These are phyloP conservation scores for Aspergillus intermedius DNA, from an alignment of 2,329 filamentous ascomycete species.

Conservation along the genomic window DNA sequence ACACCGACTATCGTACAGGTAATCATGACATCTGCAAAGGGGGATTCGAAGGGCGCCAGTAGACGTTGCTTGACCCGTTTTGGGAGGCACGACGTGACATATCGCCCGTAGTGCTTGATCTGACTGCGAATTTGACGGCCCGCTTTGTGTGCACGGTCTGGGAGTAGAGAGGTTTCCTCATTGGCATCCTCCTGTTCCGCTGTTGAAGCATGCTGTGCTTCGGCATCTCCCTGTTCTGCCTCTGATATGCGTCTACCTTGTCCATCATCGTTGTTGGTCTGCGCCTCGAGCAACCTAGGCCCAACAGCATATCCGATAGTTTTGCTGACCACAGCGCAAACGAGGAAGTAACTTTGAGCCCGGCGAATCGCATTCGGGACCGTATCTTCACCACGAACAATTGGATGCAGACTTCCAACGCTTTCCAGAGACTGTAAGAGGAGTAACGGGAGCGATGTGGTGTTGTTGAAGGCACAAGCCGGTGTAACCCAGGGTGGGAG, in stretches of 20 bases:
- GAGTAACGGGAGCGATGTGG: slow-evolving; percentile 48
- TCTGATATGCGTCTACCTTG: slow-evolving; percentile 8
- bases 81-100: slow-evolving; percentile 27
- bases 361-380: slow-evolving; percentile 47
- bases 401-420: slow-evolving; percentile 50
- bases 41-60: slow-evolving; percentile 35
- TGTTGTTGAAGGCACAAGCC: slow-evolving; percentile 53
- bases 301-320: slow-evolving; percentile 60
- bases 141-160: slow-evolving; percentile 22
- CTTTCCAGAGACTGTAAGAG: slow-evolving; percentile 47
- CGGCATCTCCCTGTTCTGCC: slow-evolving; percentile 1
- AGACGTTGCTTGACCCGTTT: slow-evolving; percentile 26
- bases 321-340: slow-evolving; percentile 59
- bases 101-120: slow-evolving; percentile 22
- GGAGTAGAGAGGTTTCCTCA: slow-evolving; percentile 49
- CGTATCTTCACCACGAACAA: slow-evolving; percentile 42
- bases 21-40: slow-evolving; percentile 57
- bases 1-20: slow-evolving; percentile 55
- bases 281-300: slow-evolving; percentile 46
- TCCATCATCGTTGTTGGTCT: slow-evolving; percentile 27
- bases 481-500: slow-evolving; percentile 50
- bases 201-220: slow-evolving; percentile 11
- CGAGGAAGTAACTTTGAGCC: slow-evolving; percentile 60
- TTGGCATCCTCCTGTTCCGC: slow-evolving; percentile 23
- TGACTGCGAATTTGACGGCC: slow-evolving; percentile 5